phyloP scores from a whole-genome alignment of 768 basidiomycete species.

The Rhizopogon sp. region DNA sequence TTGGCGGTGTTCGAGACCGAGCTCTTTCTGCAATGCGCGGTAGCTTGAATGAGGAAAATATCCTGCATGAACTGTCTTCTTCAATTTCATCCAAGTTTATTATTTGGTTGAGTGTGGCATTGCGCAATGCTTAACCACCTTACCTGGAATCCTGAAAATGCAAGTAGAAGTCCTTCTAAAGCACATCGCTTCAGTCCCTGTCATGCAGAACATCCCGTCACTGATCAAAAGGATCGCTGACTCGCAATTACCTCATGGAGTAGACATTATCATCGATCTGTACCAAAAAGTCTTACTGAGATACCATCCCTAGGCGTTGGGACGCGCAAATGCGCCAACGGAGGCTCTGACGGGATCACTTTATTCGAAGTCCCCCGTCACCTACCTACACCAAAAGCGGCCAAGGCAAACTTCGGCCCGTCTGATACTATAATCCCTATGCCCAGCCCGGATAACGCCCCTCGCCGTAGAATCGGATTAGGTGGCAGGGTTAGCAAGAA shows the following conservation, averaged over 20 bases:
- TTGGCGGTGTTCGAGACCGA: conserved; percentile 10
- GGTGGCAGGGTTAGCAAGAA: no score
- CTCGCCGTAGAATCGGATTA: no score
- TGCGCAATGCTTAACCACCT: neutral
- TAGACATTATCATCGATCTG: conserved; percentile 17
- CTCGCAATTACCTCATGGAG: conserved; percentile 16
- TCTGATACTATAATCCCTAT: no score
- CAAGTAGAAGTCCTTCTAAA: conserved; percentile 18
- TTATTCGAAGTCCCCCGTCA: no score
- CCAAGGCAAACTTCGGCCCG: no score
- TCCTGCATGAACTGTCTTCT: conserved; percentile 18
- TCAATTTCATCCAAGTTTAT: conserved; percentile 15
- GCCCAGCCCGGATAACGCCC: no score
- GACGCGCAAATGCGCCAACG: neutral
- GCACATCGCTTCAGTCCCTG: conserved; percentile 8
- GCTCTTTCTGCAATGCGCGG: conserved; percentile 14
- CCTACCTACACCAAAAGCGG: no score
- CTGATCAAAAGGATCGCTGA: conserved; percentile 13
- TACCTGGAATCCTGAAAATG: conserved; percentile 9
- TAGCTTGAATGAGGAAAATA: conserved; percentile 18
- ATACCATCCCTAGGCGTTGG: neutral
- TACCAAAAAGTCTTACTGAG: conserved; percentile 11
- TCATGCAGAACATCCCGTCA: conserved; percentile 9
- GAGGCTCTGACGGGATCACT: no score
- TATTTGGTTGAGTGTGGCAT: neutral